A percentile compares a stretch with the other conserved stretches of the same genome.
Conservation (phyloP, 257 asterid genomes). For the Lantana camara region DNA sequence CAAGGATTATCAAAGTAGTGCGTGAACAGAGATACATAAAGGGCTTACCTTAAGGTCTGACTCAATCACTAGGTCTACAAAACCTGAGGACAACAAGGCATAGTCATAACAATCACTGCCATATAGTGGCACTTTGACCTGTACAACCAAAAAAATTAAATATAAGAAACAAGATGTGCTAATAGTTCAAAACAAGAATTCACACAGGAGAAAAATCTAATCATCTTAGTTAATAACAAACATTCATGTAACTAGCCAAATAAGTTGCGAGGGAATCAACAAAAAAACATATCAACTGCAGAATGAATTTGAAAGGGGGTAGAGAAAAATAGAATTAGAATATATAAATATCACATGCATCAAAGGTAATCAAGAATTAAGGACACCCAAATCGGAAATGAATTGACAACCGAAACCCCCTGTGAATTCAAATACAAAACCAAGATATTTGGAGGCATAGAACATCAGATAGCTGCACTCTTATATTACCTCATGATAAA, state of each 20-base stretch:
- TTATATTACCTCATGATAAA: background rate
- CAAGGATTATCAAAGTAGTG: background rate
- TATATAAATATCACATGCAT: too few species aligned
- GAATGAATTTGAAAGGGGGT: too few species aligned
- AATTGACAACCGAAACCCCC: too few species aligned
- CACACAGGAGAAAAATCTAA: background rate
- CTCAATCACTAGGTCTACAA: conserved; percentile 89
- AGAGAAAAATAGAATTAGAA: background rate
- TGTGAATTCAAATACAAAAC: too few species aligned
- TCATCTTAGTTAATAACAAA: background rate
- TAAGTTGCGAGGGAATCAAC: background rate
- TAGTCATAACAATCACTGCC: conserved; percentile 99
- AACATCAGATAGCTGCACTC: background rate
- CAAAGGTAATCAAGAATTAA: too few species aligned
- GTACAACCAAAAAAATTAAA: conserved; percentile 27
- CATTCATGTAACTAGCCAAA: background rate
- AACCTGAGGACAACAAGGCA: conserved; percentile 89
- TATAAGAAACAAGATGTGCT: background rate
- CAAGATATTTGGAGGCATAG: background rate
- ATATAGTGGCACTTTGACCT: conserved; percentile 96
- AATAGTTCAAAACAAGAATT: background rate
- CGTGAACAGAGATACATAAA: conserved; percentile 1
- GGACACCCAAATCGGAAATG: too few species aligned
- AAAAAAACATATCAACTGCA: background rate
- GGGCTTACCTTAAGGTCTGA: conserved; percentile 83